Conservation (phyloP, 306 rosid genomes). For the Luffa acutangula region DNA sequence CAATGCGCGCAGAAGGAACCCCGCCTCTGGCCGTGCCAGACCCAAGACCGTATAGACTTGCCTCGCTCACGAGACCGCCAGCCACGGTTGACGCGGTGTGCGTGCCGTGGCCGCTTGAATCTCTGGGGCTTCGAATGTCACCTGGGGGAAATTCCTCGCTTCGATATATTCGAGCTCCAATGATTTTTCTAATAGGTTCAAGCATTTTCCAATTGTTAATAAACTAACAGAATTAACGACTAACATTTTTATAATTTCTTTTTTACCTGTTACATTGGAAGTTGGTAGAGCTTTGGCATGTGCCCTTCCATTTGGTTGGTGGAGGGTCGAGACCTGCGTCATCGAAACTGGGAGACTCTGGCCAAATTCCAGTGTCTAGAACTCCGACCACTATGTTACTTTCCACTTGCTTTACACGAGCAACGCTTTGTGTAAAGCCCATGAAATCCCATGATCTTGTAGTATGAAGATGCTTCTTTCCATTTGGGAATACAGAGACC, state of each 20-base stretch:
- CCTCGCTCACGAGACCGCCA: slow-evolving; percentile 12
- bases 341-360: slow-evolving; percentile 29
- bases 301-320: slow-evolving; percentile 42
- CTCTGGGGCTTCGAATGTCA: neutral
- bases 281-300: slow-evolving; percentile 14
- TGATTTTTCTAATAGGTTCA: too few relatives aligned
- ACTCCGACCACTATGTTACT: slow-evolving; percentile 29
- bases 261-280: slow-evolving; percentile 35
- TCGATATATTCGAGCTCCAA: too few relatives aligned
- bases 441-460: slow-evolving; percentile 53
- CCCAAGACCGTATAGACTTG: slow-evolving; percentile 15
- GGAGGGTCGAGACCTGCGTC: slow-evolving; percentile 30
- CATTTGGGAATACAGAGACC: slow-evolving; percentile 34
- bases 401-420: slow-evolving; percentile 8
- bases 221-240: too few relatives aligned
- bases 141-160: too few relatives aligned
- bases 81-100: slow-evolving; percentile 23
- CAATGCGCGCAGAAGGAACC: slow-evolving; percentile 17
- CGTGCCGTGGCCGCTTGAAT: slow-evolving; percentile 14
- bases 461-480: slow-evolving; percentile 21
- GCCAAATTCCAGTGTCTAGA: slow-evolving; percentile 40
- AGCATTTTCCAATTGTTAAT: too few relatives aligned
- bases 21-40: slow-evolving; percentile 18
- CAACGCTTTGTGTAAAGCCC: slow-evolving; percentile 14
- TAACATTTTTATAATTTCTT: too few relatives aligned